Evolutionary conservation across 2,329 filamentous ascomycete genomes (phyloP), one percentile per base, ranked within the genome.

Genomic region (Ceratocystis destructans): DNA sequence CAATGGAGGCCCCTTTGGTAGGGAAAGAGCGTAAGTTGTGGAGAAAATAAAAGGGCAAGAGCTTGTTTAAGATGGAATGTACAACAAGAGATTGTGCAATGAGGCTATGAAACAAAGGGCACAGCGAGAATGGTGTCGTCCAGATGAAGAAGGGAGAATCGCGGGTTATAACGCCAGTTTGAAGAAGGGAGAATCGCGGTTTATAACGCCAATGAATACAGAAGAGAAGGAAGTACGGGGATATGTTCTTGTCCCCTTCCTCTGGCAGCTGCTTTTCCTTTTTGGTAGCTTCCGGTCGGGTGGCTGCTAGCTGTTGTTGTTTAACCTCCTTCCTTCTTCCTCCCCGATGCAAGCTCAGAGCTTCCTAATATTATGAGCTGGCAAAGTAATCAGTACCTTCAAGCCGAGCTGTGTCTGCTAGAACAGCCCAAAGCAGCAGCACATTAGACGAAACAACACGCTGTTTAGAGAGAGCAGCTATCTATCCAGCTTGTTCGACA

Each of bases 1-100:
- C 61, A 63, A 53, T 48, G 33, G n/a, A 6, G 22, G 61, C n/a
- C 25, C 61, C 37, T 41, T 62, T 61, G 48, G 15, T 25, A 53
- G 48, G 15, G 48, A 28, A 25, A 62, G 33, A 62, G 33, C 59
- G 22, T 22, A 28, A 62, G 59, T 22, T 41, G 44, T 45, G 33
- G 20, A 45, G 59, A 41, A 44, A 61, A 41, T 25, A 41, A 61
- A 37, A n/a, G 17, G n/a, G 59, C 10, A 25, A 61, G 12, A n/a
- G 31, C 41, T 61, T 31, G 41, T 37, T 62, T 12, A 28, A 53
- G 12, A 28, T 53, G 48, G 48, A 53, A 62, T 41, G 37, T 62
- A 22, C 20, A 45, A 12, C n/a, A 45, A 63, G 33, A 48, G 50
- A 31, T 41, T 41, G 10, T 0, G 10, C 37, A 41, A 41, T 41